Base-by-base conservation (phyloP, 805 yeast genomes). In the Kluyveromyces siamensis region DNA sequence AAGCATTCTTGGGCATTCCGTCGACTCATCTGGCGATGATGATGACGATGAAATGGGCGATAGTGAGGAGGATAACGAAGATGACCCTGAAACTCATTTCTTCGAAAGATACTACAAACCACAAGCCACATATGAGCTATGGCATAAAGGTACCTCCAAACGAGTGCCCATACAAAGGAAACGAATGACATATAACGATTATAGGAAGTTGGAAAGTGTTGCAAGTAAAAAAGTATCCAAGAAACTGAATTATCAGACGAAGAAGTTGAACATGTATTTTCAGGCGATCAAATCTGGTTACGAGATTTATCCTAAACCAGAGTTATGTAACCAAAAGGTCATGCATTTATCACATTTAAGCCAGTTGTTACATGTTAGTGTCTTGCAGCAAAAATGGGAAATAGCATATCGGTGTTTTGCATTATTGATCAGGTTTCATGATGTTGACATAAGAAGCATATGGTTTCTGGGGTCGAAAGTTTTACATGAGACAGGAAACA, bases 401-500 rank as follows among this genome's bases (percentile, higher is more conserved):
- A 41, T 69, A 14, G 84, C 86, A 0, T 80, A 77, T 55, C 71
- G 71, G 47, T 64, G 79, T 8, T 79, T 80, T 53, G 61, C 77
- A 9, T 47, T 78, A 1, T 59, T 84, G 19, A 59, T 80, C 2
- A 61, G 83, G 46, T 55, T 76, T 1, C 75, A 75, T 1, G 61
- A 61, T 1, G 70, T 77, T 10, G 87, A 84, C 58, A 59, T 82
- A 6, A 67, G 80, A 47, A 64, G 74, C 2, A 58, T 83, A 10
- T 84, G 90, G 90, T 76, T 84, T 0, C 37, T 82, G 0, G 89
- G 85, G 0, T 61, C 79, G 6, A 82, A 79, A 50, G 77, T 83
- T 6, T 57, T 83, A 19, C 56, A 58, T 33, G 52, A 58, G 6
- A 40, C 50, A 11, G 48, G 52, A 13, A 47, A 53, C 17, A 42